Percentiles rank a stretch among this genome's conserved stretches.
Conservation (phyloP, 352 stramenopile species). For the Albugo laibachii region DNA sequence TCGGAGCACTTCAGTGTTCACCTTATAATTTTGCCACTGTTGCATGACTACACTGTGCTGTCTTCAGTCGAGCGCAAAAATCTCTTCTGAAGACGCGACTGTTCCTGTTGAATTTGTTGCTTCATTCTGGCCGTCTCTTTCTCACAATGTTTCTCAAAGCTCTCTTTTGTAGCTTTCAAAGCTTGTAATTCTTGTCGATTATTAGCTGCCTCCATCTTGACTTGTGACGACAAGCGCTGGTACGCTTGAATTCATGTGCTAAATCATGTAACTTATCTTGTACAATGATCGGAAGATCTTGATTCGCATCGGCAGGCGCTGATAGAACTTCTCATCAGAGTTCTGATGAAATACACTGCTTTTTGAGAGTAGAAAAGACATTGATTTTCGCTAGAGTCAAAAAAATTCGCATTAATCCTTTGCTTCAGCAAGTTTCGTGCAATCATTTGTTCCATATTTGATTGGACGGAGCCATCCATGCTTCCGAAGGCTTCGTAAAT, state of each 20-base stretch:
- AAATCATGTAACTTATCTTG: slow-evolving; percentile 35
- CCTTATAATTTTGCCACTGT: slow-evolving; percentile 36
- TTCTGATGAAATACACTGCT: too few species aligned
- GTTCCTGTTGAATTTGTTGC: slow-evolving; percentile 5
- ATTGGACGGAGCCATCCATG: background rate
- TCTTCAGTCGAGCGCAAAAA: slow-evolving; percentile 18
- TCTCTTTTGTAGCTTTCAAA: slow-evolving; percentile 26
- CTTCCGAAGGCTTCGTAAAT: too few species aligned
- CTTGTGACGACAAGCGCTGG: slow-evolving; percentile 3
- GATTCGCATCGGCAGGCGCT: background rate
- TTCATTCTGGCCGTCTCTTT: slow-evolving; percentile 54
- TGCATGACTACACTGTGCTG: slow-evolving; percentile 24
- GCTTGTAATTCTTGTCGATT: slow-evolving; percentile 73
- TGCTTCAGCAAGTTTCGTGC: too few species aligned
- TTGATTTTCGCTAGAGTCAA: background rate
- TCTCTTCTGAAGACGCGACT: slow-evolving; percentile 1
- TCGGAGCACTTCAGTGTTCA: slow-evolving; percentile 34
- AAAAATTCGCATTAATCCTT: background rate
- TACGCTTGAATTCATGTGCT: background rate
- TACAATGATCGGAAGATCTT: slow-evolving; percentile 36
- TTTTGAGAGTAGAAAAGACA: background rate
- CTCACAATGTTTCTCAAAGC: slow-evolving; percentile 49
- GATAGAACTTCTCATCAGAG: too few species aligned
- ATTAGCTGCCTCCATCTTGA: slow-evolving; percentile 62
- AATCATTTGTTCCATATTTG: background rate